Conservation (phyloP, 73 alveolate genomes). For the Symbiodinium pilosum region DNA sequence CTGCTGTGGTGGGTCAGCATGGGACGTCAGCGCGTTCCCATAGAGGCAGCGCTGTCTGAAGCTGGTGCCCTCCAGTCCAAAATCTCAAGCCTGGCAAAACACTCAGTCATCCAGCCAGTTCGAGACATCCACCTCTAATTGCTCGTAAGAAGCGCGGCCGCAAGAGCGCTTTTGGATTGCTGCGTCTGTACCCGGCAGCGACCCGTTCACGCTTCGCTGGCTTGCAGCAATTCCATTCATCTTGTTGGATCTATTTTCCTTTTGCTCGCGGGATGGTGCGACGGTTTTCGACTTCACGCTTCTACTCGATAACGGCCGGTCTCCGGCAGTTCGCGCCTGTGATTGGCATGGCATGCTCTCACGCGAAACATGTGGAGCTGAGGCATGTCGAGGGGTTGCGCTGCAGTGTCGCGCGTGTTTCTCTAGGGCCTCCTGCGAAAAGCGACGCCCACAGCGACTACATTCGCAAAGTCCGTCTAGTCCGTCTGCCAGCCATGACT, state of each 20-base stretch:
- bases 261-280: background rate
- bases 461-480: background rate
- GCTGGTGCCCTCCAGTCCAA: no score
- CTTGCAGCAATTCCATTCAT: no score
- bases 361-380: background rate
- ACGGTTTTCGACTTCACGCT: background rate
- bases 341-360: background rate
- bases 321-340: background rate
- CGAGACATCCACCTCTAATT: constrained; percentile 42
- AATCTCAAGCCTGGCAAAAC: no score
- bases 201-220: background rate
- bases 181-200: background rate
- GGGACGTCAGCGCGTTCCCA: no score
- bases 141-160: constrained; percentile 41
- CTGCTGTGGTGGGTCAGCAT: no score
- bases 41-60: no score
- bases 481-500: background rate
- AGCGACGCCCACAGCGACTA: constrained; percentile 32
- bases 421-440: constrained; percentile 30
- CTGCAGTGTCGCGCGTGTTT: constrained; percentile 29
- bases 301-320: background rate
- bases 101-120: constrained; percentile 34
- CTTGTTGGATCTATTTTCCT: no score
- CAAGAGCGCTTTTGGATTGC: background rate
- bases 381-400: background rate